A percentile compares a stretch with the other conserved stretches of the same genome.
Conservation (phyloP, 331 rosid genomes). For the Rosa hybrid region DNA sequence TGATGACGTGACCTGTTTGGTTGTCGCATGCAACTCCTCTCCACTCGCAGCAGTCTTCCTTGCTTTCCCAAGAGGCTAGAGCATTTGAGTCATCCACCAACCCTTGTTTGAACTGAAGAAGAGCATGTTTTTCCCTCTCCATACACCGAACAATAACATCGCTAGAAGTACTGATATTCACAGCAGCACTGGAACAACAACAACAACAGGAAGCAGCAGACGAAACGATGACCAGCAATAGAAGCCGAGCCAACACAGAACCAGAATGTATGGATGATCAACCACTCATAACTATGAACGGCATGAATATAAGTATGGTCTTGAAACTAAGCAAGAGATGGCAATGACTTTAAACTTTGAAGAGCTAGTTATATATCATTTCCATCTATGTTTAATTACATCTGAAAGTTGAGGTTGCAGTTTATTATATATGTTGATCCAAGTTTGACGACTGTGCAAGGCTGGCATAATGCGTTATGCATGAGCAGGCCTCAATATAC, state of each 20-base stretch:
- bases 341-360: background rate
- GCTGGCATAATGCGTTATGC: too few species aligned
- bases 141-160: slow-evolving; percentile 1
- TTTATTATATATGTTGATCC: too few species aligned
- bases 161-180: slow-evolving; percentile 1
- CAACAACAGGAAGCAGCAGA: background rate
- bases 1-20: slow-evolving; percentile 30
- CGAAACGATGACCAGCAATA: slow-evolving; percentile 2
- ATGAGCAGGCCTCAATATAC: too few species aligned
- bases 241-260: background rate
- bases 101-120: slow-evolving; percentile 38
- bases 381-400: too few species aligned
- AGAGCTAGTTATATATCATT: background rate
- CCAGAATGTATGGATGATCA: background rate
- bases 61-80: slow-evolving; percentile 41
- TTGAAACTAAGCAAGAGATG: background rate
- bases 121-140: slow-evolving; percentile 34
- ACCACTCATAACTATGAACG: background rate
- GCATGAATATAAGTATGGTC: background rate
- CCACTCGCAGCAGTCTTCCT: slow-evolving; percentile 46
- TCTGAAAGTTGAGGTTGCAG: too few species aligned
- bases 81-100: background rate
- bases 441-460: too few species aligned
- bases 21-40: slow-evolving; percentile 27
- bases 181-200: background rate